A percentile compares a stretch with the other conserved stretches of the same genome.
Conservation (phyloP, 2,329 filamentous ascomycete genomes). For the Tolypocladium cylindrosporum region DNA sequence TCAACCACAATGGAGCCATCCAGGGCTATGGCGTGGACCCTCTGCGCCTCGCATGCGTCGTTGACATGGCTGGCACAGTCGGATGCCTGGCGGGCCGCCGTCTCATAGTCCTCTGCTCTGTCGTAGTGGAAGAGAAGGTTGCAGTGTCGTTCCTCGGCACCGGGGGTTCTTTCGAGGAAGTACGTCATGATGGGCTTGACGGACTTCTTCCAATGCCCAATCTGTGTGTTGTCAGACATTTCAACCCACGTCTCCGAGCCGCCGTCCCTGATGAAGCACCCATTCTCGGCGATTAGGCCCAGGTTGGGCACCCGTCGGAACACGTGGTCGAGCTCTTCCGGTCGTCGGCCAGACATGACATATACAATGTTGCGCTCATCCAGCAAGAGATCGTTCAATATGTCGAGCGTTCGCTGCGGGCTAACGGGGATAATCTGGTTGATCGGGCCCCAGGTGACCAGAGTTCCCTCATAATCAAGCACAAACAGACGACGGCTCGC, state of each 20-base stretch:
- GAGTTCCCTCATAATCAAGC: constrained; percentile 86
- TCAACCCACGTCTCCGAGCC: constrained; percentile 62
- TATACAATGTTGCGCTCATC: constrained; percentile 82
- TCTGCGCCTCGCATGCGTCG: constrained; percentile 75
- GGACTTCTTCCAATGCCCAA: constrained; percentile 71
- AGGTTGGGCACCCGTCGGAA: constrained; percentile 77
- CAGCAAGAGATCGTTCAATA: constrained; percentile 69
- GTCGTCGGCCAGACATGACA: constrained; percentile 82
- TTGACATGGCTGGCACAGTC: constrained; percentile 95
- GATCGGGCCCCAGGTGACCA: constrained; percentile 78
- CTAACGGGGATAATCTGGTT: constrained; percentile 78
- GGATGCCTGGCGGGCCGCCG: constrained; percentile 68
- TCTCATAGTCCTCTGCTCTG: constrained; percentile 65
- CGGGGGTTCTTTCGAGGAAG: constrained; percentile 81
- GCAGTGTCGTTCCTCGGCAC: constrained; percentile 83
- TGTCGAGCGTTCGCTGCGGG: constrained; percentile 71
- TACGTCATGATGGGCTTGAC: constrained; percentile 78
- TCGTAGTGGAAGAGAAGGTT: constrained; percentile 87
- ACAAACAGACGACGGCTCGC: constrained; percentile 73
- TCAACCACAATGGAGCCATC: constrained; percentile 79
- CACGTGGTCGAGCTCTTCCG: constrained; percentile 76
- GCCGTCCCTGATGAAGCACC: constrained; percentile 74
- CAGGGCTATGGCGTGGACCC: constrained; percentile 72
- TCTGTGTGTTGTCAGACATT: constrained; percentile 62
- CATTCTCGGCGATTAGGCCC: constrained; percentile 89